Base-by-base conservation (phyloP, 1,139 yeast genomes). In the Cylindricascospora bacillispora region DNA sequence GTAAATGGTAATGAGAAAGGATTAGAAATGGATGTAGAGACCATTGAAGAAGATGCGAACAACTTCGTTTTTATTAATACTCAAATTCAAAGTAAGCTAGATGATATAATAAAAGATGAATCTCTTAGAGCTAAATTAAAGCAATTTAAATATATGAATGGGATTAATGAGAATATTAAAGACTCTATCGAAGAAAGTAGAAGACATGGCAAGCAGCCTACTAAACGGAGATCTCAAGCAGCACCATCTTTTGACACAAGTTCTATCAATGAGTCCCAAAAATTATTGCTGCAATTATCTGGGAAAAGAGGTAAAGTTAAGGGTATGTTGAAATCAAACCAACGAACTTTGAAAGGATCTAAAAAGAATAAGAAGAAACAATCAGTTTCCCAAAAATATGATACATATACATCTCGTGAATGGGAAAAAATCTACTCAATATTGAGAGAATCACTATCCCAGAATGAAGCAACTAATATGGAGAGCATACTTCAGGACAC, bases 1-100 rank as follows among this genome's bases (percentile, higher is more conserved):
- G n/a, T n/a, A n/a, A n/a, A n/a, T n/a, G n/a, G n/a, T n/a, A n/a
- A n/a, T n/a, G n/a, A n/a, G n/a, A 20, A 15, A 25, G 12, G 16
- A 13, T 16, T 22, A 14, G 22, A 9, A 5, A 13, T n/a, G 10
- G 34, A 22, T 15, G 31, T 27, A 14, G 30, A 28, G 6, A 16
- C 24, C 2, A 31, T 22, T 15, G 29, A 25, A 13, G 26, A 24
- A n/a, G 12, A 17, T 16, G 22, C 13, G 7, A 13, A 9, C 11
- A 36, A 32, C 10, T 22, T 26, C 9, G 34, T 50, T 6, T 42
- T 52, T 21, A 34, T 52, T 4, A 47, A 40, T 20, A 52, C 57
- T 5, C 57, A 52, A 30, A 40, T 52, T 11, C 57, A 52, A 34
- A 35, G 52, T 22, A 30, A 42, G 19, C 26, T 52, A 14, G 56